Conservation (phyloP, 1,284 basidiomycete genomes). For the Neotropicomus parvogracilis region DNA sequence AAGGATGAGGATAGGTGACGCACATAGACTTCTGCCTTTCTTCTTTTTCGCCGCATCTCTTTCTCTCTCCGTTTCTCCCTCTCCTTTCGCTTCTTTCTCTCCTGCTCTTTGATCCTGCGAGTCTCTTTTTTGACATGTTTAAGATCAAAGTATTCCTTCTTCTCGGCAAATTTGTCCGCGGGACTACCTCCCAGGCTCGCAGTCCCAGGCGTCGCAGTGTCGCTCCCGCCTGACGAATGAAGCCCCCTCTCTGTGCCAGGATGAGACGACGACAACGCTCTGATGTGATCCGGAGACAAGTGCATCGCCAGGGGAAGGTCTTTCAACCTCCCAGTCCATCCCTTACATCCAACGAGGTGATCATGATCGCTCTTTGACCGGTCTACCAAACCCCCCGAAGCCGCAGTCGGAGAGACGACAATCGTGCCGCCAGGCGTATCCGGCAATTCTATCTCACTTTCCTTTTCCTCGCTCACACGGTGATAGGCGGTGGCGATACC, state of each 20-base stretch:
- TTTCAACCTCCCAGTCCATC: constrained; percentile 26
- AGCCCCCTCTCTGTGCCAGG: constrained; percentile 15
- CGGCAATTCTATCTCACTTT: constrained; percentile 12
- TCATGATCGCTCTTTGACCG: not conserved
- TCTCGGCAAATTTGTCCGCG: constrained; percentile 19
- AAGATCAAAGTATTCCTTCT: constrained; percentile 28
- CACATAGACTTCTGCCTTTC: constrained; percentile 76
- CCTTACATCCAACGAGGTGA: constrained; percentile 11
- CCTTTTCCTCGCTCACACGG: constrained; percentile 2
- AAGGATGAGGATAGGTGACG: constrained; percentile 27
- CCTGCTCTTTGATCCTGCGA: constrained; percentile 17
- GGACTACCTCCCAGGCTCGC: constrained; percentile 22
- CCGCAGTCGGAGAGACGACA: constrained; percentile 17
- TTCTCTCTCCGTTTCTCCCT: constrained; percentile 42
- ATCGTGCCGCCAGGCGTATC: constrained; percentile 19
- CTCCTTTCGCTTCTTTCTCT: constrained; percentile 31
- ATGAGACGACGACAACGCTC: constrained; percentile 8
- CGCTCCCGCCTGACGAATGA: constrained; percentile 17
- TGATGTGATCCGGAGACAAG: constrained; percentile 16
- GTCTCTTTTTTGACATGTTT: constrained; percentile 21
- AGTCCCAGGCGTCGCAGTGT: constrained; percentile 17
- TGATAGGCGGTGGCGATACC: not conserved
- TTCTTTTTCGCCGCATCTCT: constrained; percentile 60
- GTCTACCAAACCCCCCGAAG: constrained; percentile 10
- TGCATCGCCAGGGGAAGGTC: constrained; percentile 23